phyloP scores from a whole-genome alignment of 148 eudicot species.

The Gaultheria prostrata region DNA sequence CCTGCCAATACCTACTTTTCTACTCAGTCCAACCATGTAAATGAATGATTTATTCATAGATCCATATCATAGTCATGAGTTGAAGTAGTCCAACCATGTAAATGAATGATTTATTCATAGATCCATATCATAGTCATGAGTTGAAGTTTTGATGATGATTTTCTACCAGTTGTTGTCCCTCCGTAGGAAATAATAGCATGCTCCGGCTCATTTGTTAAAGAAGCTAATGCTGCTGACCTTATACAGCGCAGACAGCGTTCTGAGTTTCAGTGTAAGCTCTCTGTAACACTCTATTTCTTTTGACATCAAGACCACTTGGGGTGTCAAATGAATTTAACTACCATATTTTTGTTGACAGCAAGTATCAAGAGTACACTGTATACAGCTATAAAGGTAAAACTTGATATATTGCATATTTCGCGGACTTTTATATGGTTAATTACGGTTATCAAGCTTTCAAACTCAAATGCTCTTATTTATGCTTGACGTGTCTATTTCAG shows the following conservation, averaged over 20 bases:
- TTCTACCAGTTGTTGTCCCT: constrained; percentile 45
- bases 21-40: neutral
- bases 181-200: constrained; percentile 62
- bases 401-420: neutral
- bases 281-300: neutral
- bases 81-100: neutral
- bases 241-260: constrained; percentile 89
- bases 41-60: neutral
- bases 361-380: constrained; percentile 58
- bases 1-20: too few species aligned
- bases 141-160: constrained; percentile 40
- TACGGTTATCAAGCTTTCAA: neutral
- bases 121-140: constrained; percentile 1
- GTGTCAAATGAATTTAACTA: constrained; percentile 20
- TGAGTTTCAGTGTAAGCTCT: constrained; percentile 69
- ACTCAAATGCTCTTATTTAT: constrained; percentile 12
- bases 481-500: constrained; percentile 35
- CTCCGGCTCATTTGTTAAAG: constrained; percentile 49
- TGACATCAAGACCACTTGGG: neutral
- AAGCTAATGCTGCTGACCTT: constrained; percentile 89
- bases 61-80: neutral
- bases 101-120: neutral
- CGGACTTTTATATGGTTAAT: neutral
- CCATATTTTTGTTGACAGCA: constrained; percentile 47
- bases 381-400: constrained; percentile 64